Evolutionary conservation across 306 rosid genomes (phyloP).

Genomic region (Geum urbanum): DNA sequence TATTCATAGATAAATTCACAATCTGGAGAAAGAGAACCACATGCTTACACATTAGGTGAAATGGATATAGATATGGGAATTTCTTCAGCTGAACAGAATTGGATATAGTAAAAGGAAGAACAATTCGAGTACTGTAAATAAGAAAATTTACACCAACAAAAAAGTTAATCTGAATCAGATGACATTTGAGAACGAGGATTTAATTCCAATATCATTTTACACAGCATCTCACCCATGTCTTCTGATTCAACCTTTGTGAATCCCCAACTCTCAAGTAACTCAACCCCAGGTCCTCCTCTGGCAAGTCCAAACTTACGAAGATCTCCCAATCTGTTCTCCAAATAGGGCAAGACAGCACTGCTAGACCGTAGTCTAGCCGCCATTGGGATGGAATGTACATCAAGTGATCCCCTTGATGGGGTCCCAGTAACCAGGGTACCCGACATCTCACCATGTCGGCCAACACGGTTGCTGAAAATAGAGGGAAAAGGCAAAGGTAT

Average conservation of each 20-base stretch:
- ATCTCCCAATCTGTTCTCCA: slow-evolving; percentile 59
- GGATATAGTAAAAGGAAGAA: too few relatives aligned
- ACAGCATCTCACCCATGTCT: slow-evolving; percentile 74
- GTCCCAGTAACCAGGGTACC: slow-evolving; percentile 35
- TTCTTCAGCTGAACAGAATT: too few relatives aligned
- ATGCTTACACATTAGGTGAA: too few relatives aligned
- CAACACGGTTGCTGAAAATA: slow-evolving; percentile 59
- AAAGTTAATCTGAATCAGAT: slow-evolving; percentile 72
- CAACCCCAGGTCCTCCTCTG: slow-evolving; percentile 63
- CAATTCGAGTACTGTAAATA: too few relatives aligned
- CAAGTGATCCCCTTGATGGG: slow-evolving; percentile 66
- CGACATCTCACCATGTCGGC: slow-evolving; percentile 59
- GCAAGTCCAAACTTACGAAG: slow-evolving; percentile 51
- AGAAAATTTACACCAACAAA: not conserved
- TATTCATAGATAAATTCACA: too few relatives aligned
- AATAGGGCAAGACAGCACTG: slow-evolving; percentile 58
- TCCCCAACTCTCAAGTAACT: slow-evolving; percentile 70
- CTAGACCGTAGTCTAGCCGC: slow-evolving; percentile 83
- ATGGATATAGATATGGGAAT: too few relatives aligned
- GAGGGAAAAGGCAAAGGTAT: slow-evolving; percentile 89
- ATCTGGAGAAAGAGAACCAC: too few relatives aligned
- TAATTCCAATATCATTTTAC: slow-evolving; percentile 57
- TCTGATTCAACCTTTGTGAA: slow-evolving; percentile 66
- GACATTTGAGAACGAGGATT: slow-evolving; percentile 46
- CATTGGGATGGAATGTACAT: slow-evolving; percentile 76